phyloP scores from a whole-genome alignment of 768 basidiomycete species.

The Lactarius indigo region DNA sequence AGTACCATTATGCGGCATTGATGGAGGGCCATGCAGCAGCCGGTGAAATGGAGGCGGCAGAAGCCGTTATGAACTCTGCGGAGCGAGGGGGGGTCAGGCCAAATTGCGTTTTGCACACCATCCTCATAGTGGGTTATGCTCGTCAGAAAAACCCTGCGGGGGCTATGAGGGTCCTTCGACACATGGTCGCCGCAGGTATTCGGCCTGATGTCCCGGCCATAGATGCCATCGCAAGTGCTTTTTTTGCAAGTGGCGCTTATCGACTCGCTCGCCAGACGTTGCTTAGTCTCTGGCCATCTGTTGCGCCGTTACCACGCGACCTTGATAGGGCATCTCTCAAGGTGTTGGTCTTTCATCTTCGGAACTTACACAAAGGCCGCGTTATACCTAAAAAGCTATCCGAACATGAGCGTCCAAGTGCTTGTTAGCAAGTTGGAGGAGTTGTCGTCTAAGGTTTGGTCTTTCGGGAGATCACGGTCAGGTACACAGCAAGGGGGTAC shows the following conservation, averaged over 20 bases:
- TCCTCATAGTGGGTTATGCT: conserved; percentile 69
- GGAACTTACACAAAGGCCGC: conserved; percentile 33
- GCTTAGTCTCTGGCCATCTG: conserved; percentile 56
- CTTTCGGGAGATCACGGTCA: neutral
- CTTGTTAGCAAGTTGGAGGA: conserved; percentile 39
- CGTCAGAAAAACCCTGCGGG: conserved; percentile 51
- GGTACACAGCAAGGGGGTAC: neutral
- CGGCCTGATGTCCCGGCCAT: conserved; percentile 68
- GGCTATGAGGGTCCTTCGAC: conserved; percentile 53
- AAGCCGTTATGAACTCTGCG: conserved; percentile 52
- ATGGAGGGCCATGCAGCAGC: conserved; percentile 66
- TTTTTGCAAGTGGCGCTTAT: conserved; percentile 53
- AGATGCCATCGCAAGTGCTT: conserved; percentile 67
- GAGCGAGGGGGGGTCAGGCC: conserved; percentile 48
- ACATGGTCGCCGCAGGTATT: conserved; percentile 60
- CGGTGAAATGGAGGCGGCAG: conserved; percentile 59
- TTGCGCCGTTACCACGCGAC: conserved; percentile 56
- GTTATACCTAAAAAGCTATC: conserved; percentile 29
- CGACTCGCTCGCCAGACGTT: conserved; percentile 51
- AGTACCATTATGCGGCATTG: conserved; percentile 69
- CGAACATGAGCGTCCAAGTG: conserved; percentile 34
- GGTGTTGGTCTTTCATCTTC: conserved; percentile 47
- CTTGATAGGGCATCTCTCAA: conserved; percentile 44
- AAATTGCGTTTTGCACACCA: conserved; percentile 70
- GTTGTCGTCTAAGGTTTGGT: conserved; percentile 48